A percentile compares a stretch with the other conserved stretches of the same genome.
phyloP scores from a whole-genome alignment of 2,329 filamentous ascomycete species.

The Tolypocladium album region DNA sequence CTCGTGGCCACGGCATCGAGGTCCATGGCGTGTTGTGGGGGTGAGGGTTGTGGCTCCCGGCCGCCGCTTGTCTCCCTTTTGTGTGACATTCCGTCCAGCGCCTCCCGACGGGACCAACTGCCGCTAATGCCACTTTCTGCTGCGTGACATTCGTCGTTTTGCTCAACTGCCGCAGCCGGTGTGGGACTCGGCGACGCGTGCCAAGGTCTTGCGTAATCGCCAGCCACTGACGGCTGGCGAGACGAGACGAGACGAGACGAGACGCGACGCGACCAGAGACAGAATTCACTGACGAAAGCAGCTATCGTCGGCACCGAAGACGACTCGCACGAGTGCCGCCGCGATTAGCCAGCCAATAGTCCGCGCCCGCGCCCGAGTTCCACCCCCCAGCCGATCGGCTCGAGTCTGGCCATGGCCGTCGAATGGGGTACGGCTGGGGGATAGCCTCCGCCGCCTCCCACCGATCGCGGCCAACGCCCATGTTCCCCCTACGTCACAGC shows the following conservation, averaged over 20 bases:
- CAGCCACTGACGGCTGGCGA: not conserved
- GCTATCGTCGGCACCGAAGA: not conserved
- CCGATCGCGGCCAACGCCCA: conserved; percentile 2
- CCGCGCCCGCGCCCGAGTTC: not conserved
- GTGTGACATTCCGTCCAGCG: not conserved
- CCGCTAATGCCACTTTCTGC: not conserved
- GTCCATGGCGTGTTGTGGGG: not conserved
- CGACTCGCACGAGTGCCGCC: too few relatives aligned
- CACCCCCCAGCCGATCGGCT: not conserved
- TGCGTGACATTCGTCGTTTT: not conserved
- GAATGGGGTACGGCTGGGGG: not conserved
- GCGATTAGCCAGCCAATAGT: not conserved
- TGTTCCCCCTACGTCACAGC: not conserved
- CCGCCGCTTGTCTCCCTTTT: not conserved
- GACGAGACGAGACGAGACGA: not conserved
- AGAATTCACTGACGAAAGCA: not conserved
- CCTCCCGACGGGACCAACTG: not conserved
- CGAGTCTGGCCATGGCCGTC: not conserved
- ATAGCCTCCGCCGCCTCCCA: not conserved
- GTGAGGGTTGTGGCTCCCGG: not conserved
- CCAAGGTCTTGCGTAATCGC: not conserved
- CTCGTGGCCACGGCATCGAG: not conserved
- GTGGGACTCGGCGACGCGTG: not conserved
- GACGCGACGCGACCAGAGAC: not conserved
- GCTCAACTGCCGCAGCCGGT: not conserved